phyloP scores from a whole-genome alignment of 495 filamentous ascomycete genomes.

The Penicillium soppii region DNA sequence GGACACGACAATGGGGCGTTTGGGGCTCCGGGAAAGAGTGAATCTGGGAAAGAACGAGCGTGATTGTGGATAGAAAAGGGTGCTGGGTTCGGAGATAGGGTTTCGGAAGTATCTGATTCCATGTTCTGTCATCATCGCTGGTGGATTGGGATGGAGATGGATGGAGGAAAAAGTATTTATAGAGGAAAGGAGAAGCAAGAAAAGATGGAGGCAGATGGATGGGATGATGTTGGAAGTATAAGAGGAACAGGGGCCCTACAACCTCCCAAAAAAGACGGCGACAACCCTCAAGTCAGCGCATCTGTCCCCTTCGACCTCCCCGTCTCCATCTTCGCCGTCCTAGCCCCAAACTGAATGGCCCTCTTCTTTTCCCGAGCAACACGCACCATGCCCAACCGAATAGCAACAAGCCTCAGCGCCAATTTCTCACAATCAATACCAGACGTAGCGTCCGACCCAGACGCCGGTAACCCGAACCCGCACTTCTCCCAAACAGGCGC shows the following conservation, averaged over 20 bases:
- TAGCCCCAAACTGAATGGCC: slow-evolving; percentile 84
- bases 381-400: slow-evolving; percentile 63
- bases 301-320: slow-evolving; percentile 72
- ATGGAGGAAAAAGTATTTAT: neutral
- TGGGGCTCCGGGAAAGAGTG: neutral
- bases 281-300: slow-evolving; percentile 31
- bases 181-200: slow-evolving; percentile 2
- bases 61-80: neutral
- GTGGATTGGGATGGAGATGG: neutral
- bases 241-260: neutral
- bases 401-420: slow-evolving; percentile 75
- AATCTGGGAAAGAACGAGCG: neutral
- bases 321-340: slow-evolving; percentile 82
- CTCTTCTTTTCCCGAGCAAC: slow-evolving; percentile 88
- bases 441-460: neutral
- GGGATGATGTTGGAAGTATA: neutral
- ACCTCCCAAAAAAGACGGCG: neutral
- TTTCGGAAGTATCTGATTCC: slow-evolving; percentile 56
- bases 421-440: slow-evolving; percentile 75
- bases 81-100: slow-evolving; percentile 5
- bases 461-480: slow-evolving; percentile 57
- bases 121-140: slow-evolving; percentile 49
- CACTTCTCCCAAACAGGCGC: slow-evolving; percentile 81
- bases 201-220: neutral
- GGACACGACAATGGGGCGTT: slow-evolving; percentile 1